Percentiles rank a stretch among this genome's conserved stretches.
phyloP scores from a whole-genome alignment of 2,329 filamentous ascomycete species.

The Lecanicillium sp. region DNA sequence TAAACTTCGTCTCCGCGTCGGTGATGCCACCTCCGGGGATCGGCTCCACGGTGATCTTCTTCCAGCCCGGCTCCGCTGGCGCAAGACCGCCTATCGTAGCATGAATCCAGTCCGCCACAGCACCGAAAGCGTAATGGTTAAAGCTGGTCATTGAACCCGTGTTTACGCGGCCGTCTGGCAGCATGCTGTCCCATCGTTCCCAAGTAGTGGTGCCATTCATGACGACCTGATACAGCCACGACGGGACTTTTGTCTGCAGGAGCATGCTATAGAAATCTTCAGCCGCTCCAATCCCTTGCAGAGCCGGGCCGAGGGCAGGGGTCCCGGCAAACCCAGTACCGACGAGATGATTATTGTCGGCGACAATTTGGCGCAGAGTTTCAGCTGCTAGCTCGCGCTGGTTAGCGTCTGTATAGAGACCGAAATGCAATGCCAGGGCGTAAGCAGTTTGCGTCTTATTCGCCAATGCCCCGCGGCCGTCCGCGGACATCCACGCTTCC shows the following conservation, averaged over 20 bases:
- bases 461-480: constrained; percentile 17
- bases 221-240: constrained; percentile 40
- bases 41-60: constrained; percentile 25
- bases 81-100: constrained; percentile 32
- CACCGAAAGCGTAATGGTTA: constrained; percentile 43
- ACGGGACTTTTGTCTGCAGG: constrained; percentile 33
- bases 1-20: constrained; percentile 19
- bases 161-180: constrained; percentile 35
- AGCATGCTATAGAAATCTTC: constrained; percentile 39
- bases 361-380: constrained; percentile 23
- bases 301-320: constrained; percentile 26
- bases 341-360: constrained; percentile 24
- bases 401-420: constrained; percentile 18
- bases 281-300: constrained; percentile 18
- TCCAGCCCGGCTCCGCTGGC: constrained; percentile 32
- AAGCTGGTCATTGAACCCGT: constrained; percentile 40
- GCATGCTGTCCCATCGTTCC: constrained; percentile 43
- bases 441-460: constrained; percentile 34
- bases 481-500: constrained; percentile 19
- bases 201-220: constrained; percentile 40
- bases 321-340: constrained; percentile 38
- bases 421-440: constrained; percentile 28
- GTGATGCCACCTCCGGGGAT: constrained; percentile 28
- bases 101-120: constrained; percentile 40
- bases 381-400: constrained; percentile 16